Evolutionary conservation across 1,139 yeast species (phyloP).

Genomic region (Candida neerlandica): DNA sequence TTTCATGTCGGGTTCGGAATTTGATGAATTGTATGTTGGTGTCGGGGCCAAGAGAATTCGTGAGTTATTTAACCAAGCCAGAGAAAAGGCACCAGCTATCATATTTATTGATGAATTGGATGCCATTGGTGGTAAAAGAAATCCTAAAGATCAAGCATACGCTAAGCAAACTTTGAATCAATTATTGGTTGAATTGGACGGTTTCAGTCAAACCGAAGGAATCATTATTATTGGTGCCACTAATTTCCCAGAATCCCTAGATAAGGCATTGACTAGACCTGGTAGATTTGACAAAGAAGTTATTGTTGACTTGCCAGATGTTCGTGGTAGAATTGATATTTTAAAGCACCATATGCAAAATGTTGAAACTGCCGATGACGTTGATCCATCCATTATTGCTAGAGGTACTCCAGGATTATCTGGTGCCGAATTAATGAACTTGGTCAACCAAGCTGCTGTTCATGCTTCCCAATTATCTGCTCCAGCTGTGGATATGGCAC

Average conservation of each 20-base stretch:
- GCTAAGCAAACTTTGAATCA: conserved; percentile 97
- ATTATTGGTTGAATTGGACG: conserved; percentile 92
- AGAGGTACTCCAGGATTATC: conserved; percentile 97
- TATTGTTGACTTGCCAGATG: conserved; percentile 95
- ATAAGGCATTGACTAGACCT: conserved; percentile 96
- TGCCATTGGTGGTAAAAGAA: conserved; percentile 97
- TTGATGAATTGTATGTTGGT: conserved; percentile 97
- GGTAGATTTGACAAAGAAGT: conserved; percentile 98
- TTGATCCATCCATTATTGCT: conserved; percentile 87
- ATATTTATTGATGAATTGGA: conserved; percentile 88
- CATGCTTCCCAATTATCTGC: conserved; percentile 94
- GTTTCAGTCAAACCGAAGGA: conserved; percentile 90
- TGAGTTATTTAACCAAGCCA: conserved; percentile 88
- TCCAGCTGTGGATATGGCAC: conserved; percentile 83
- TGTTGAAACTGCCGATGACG: conserved; percentile 81
- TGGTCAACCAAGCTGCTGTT: conserved; percentile 97
- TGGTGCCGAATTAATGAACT: conserved; percentile 94
- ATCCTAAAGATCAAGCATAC: conserved; percentile 96
- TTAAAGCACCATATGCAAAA: conserved; percentile 90
- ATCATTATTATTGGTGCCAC: conserved; percentile 98
- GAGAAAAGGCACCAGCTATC: conserved; percentile 95
- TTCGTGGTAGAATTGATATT: conserved; percentile 93
- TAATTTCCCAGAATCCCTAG: conserved; percentile 94
- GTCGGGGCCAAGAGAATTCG: conserved; percentile 98
- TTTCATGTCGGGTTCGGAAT: conserved; percentile 98